phyloP scores from a whole-genome alignment of 164 flowering plant species.

The Annona squamosa region DNA sequence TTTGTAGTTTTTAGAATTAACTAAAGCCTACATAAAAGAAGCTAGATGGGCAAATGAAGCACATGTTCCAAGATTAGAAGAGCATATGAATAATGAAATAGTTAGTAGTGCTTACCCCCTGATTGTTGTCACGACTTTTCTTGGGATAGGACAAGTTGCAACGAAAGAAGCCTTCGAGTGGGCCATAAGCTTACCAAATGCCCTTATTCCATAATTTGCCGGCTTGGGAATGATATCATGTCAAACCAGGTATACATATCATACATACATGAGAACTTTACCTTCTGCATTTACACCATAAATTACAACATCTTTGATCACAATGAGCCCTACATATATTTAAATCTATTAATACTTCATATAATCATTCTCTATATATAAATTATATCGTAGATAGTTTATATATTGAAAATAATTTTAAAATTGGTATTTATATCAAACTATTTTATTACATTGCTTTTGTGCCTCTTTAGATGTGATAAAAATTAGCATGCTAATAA shows the following conservation, averaged over 20 bases:
- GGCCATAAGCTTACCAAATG: slow-evolving; percentile 16
- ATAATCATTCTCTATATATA: too few species aligned
- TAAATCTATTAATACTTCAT: too few species aligned
- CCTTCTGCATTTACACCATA: too few species aligned
- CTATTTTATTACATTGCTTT: too few species aligned
- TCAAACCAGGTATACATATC: not conserved
- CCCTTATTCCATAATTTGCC: slow-evolving; percentile 1
- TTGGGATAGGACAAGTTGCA: slow-evolving; percentile 24
- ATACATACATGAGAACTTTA: too few species aligned
- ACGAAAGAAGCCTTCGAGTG: slow-evolving; percentile 28
- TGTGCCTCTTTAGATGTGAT: too few species aligned
- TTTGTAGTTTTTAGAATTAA: not conserved
- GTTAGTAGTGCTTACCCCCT: slow-evolving; percentile 4
- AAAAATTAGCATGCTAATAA: too few species aligned
- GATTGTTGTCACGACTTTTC: slow-evolving; percentile 7
- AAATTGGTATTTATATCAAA: too few species aligned
- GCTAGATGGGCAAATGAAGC: slow-evolving; percentile 27
- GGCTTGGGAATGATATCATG: not conserved
- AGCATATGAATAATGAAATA: slow-evolving; percentile 19
- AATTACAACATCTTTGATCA: too few species aligned
- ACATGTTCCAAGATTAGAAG: slow-evolving; percentile 27
- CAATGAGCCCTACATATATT: too few species aligned
- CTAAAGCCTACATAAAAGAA: slow-evolving; percentile 14
- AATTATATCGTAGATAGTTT: too few species aligned
- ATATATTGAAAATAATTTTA: too few species aligned